Conservation (phyloP, 1,284 basidiomycete genomes). For the Apiotrichum siamense region DNA sequence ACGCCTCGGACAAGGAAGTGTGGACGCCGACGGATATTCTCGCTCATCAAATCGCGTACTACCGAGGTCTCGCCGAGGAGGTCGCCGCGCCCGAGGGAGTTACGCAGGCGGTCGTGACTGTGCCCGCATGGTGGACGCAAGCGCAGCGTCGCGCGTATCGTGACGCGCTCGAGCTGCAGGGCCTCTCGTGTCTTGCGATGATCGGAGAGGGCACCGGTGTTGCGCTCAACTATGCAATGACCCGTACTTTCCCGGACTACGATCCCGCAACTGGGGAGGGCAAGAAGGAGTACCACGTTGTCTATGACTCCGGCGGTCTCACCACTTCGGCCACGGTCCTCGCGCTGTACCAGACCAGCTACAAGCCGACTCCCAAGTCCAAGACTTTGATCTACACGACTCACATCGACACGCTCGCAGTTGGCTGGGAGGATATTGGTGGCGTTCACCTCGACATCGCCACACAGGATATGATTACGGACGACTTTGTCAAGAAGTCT, state of each 20-base stretch:
- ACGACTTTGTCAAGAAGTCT: slow-evolving; percentile 62
- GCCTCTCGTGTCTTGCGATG: slow-evolving; percentile 72
- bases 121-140: slow-evolving; percentile 80
- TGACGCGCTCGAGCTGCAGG: slow-evolving; percentile 86
- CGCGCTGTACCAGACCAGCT: slow-evolving; percentile 60
- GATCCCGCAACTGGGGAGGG: slow-evolving; percentile 33
- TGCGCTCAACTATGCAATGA: slow-evolving; percentile 95
- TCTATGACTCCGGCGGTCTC: slow-evolving; percentile 90
- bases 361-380: slow-evolving; percentile 45
- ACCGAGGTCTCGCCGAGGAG: slow-evolving; percentile 77
- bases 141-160: slow-evolving; percentile 79
- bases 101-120: slow-evolving; percentile 73
- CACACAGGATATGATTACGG: slow-evolving; percentile 72
- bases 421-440: slow-evolving; percentile 73
- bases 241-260: slow-evolving; percentile 64
- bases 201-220: slow-evolving; percentile 91
- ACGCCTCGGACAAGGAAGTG: slow-evolving; percentile 49
- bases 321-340: slow-evolving; percentile 81
- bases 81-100: slow-evolving; percentile 59
- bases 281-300: slow-evolving; percentile 74
- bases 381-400: slow-evolving; percentile 56
- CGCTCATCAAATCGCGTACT: slow-evolving; percentile 88
- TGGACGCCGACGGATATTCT: slow-evolving; percentile 87
- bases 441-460: slow-evolving; percentile 80
- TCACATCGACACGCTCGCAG: slow-evolving; percentile 66